Conservation (phyloP, 164 flowering plant genomes). For the Magnolia sinica region DNA sequence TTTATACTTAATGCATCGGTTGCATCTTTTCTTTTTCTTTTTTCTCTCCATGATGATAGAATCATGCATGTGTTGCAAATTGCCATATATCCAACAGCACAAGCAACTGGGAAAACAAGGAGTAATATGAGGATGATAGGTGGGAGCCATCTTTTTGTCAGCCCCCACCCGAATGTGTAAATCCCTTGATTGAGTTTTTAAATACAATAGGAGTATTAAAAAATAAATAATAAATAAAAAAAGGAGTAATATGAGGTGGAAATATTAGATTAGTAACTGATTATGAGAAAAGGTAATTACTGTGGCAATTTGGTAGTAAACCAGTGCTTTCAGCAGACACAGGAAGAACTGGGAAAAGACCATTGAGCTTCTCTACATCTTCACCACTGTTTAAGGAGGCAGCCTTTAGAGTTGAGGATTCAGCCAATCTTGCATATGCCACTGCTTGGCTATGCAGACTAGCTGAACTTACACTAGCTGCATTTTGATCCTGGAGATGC, state of each 20-base stretch:
- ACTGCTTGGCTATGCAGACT: conserved; percentile 65
- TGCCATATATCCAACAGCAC: neutral
- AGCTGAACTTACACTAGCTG: conserved; percentile 25
- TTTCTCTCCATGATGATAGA: neutral
- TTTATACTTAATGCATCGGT: neutral
- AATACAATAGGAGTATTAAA: too few relatives aligned
- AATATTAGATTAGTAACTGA: neutral
- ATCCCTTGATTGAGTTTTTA: too few relatives aligned
- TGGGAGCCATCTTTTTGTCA: too few relatives aligned
- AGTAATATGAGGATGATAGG: too few relatives aligned
- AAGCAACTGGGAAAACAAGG: neutral
- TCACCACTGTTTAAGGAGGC: conserved; percentile 18
- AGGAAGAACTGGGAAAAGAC: conserved; percentile 59
- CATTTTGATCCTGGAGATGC: conserved; percentile 37
- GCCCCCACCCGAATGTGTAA: too few relatives aligned
- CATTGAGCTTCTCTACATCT: conserved; percentile 31
- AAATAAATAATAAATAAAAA: too few relatives aligned
- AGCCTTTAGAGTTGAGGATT: conserved; percentile 31
- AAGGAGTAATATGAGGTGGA: neutral
- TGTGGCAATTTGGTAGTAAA: conserved; percentile 52
- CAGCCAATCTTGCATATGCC: conserved; percentile 65
- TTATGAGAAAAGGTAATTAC: conserved; percentile 28
- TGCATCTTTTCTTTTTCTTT: too few relatives aligned
- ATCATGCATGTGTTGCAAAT: neutral
- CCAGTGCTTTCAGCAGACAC: conserved; percentile 84